These are phyloP conservation scores for Nitzschia sp. DNA, from an alignment of 108 stramenopile species.

Conservation along the genomic window DNA sequence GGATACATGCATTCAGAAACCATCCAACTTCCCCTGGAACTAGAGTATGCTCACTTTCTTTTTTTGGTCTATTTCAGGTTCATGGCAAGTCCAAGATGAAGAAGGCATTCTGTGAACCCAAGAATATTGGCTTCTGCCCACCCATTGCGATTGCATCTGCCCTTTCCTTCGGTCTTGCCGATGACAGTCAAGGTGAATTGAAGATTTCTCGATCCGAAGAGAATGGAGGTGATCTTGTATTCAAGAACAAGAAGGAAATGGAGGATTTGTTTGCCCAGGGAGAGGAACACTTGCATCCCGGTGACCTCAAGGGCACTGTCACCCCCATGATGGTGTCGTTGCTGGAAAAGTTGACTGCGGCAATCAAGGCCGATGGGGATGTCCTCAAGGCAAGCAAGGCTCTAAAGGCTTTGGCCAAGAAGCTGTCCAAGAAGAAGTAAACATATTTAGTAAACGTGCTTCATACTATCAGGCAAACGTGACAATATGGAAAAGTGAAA, in stretches of 20 bases:
- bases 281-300: constrained; percentile 88
- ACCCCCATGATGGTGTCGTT: constrained; percentile 74
- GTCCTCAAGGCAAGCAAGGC: constrained; percentile 79
- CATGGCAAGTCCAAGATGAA: constrained; percentile 96
- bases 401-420: constrained; percentile 85
- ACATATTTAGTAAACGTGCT: neutral
- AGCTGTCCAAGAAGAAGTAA: constrained; percentile 60
- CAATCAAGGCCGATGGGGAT: constrained; percentile 79
- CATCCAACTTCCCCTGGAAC: neutral
- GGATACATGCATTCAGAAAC: neutral
- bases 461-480: too few species aligned
- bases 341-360: constrained; percentile 83
- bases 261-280: constrained; percentile 70
- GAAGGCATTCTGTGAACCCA: constrained; percentile 98
- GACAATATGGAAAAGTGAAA: too few species aligned
- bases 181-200: constrained; percentile 39
- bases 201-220: constrained; percentile 68
- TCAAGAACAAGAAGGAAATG: constrained; percentile 68
- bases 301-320: constrained; percentile 90
- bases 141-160: constrained; percentile 72
- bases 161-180: constrained; percentile 51
- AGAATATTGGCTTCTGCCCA: constrained; percentile 84
- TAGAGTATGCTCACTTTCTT: neutral
- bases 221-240: constrained; percentile 86
- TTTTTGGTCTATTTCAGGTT: constrained; percentile 47